phyloP scores from a whole-genome alignment of 805 yeast genomes.

The Suhomyces sp. region DNA sequence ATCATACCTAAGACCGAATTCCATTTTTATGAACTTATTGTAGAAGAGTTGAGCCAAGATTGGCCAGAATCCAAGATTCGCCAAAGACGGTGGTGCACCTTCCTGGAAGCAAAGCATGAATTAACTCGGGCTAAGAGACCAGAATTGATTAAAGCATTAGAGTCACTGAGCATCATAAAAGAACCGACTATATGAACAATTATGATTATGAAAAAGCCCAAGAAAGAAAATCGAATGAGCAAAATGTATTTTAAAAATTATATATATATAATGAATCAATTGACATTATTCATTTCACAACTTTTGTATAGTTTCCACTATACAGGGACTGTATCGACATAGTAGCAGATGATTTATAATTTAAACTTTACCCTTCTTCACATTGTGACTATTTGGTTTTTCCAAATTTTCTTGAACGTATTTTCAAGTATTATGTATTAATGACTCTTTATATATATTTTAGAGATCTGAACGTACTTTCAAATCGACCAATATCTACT shows the following conservation, averaged over 20 bases:
- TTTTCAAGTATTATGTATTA: neutral
- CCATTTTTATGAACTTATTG: slow-evolving; percentile 79
- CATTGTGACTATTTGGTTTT: no score
- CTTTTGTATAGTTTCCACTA: no score
- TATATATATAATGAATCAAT: no score
- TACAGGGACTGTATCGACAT: no score
- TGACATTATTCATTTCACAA: no score
- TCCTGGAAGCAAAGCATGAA: slow-evolving; percentile 63
- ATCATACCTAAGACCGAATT: slow-evolving; percentile 78
- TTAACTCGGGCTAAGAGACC: slow-evolving; percentile 57
- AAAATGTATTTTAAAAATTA: no score
- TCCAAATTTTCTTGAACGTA: neutral
- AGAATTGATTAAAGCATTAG: slow-evolving; percentile 65
- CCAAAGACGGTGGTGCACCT: slow-evolving; percentile 72
- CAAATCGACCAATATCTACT: no score
- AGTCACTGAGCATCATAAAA: slow-evolving; percentile 50
- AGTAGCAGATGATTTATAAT: no score
- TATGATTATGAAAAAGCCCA: slow-evolving; percentile 1
- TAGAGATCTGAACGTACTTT: no score
- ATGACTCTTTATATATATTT: neutral
- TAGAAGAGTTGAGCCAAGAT: slow-evolving; percentile 49
- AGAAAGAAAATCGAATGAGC: no score
- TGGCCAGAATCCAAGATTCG: slow-evolving; percentile 79
- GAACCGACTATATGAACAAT: slow-evolving; percentile 28
- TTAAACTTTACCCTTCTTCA: no score